Base-by-base conservation (phyloP, 2,329 filamentous ascomycete genomes). In the Xylariaceae sp. region DNA sequence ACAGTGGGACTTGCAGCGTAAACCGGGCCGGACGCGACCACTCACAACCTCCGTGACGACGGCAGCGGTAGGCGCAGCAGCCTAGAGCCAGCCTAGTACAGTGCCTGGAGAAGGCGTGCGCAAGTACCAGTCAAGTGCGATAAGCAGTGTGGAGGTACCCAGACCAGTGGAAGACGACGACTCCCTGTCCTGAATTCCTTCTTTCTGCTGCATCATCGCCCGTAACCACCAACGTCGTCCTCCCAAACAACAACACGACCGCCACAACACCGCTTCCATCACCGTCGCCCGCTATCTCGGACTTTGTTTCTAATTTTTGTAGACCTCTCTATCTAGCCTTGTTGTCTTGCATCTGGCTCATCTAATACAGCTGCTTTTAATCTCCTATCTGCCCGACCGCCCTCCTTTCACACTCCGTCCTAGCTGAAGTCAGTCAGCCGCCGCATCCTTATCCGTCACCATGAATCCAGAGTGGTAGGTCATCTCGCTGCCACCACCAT, bases 401-500 rank as follows among this genome's bases (percentile, higher is more conserved):
- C 46, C 48, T 58, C 53, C 44, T 56, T 47, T 48, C 43, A 55
- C 48, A 51, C 55, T 61, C 51, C 31, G 45, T n/a, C n/a, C n/a
- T 28, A 28, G 22, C 22, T 28, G 22, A 28, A 28, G 22, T 52
- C 43, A 31, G 10, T 56, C 51, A 48, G 61, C 57, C 59, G 57
- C 56, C 58, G 57, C 63, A 63, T 59, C 54, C 51, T 45, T 50
- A 55, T 59, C 55, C 70, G 69, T 73, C 80, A 89, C 66, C 71
- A 94, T 94, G 89, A 94, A 94, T 82, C 89, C 89, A 72, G 89
- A 94, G 89, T 94, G 82, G 89, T 94, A 86, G 71, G 88, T 85
- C 66, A 60, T 55, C 60, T 61, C 50, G 59, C 47, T 57, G 57
- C 59, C 57, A 55, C 50, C 47, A 40, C 49, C 49, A 28, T 28